Evolutionary conservation across 2,329 filamentous ascomycete genomes (phyloP).

Genomic region (Cyclaneusma minus): DNA sequence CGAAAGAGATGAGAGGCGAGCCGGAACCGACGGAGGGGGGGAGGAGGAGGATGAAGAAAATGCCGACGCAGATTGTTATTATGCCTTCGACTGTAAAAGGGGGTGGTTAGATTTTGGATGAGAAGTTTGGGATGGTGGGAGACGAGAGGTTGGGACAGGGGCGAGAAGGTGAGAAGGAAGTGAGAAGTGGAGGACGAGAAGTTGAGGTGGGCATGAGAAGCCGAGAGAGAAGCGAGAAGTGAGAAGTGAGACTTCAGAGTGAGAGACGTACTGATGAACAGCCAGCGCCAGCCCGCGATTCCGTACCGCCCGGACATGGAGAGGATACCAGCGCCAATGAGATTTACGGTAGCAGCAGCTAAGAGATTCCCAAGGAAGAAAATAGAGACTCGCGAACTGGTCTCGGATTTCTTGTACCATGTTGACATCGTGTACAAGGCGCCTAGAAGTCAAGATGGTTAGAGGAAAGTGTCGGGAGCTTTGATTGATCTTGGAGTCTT

Average conservation of each 20-base stretch:
- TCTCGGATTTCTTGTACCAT: constrained; percentile 45
- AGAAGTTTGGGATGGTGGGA: too few relatives aligned
- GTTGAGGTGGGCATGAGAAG: too few relatives aligned
- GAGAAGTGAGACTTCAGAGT: too few relatives aligned
- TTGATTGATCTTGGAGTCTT: too few relatives aligned
- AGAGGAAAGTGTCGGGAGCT: constrained; percentile 35
- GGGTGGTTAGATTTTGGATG: too few relatives aligned
- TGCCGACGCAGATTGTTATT: constrained; percentile 15
- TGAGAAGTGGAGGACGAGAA: too few relatives aligned
- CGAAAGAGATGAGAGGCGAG: constrained; percentile 19
- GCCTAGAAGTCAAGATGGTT: constrained; percentile 23
- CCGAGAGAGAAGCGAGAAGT: too few relatives aligned
- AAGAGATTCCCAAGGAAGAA: constrained; percentile 42
- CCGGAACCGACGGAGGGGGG: constrained; percentile 22
- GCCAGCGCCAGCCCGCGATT: constrained; percentile 3
- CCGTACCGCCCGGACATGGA: constrained; percentile 1
- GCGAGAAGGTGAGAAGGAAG: too few relatives aligned
- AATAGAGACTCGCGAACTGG: constrained; percentile 39
- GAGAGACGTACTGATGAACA: too few relatives aligned
- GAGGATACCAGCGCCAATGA: constrained; percentile 29
- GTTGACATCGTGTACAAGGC: constrained; percentile 41
- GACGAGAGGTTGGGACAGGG: too few relatives aligned
- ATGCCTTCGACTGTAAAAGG: constrained; percentile 13
- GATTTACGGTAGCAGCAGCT: constrained; percentile 42
- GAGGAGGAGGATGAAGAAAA: constrained; percentile 23